Evolutionary conservation across 169 alveolate species (phyloP).

Genomic region (Miamiensis avidus): DNA sequence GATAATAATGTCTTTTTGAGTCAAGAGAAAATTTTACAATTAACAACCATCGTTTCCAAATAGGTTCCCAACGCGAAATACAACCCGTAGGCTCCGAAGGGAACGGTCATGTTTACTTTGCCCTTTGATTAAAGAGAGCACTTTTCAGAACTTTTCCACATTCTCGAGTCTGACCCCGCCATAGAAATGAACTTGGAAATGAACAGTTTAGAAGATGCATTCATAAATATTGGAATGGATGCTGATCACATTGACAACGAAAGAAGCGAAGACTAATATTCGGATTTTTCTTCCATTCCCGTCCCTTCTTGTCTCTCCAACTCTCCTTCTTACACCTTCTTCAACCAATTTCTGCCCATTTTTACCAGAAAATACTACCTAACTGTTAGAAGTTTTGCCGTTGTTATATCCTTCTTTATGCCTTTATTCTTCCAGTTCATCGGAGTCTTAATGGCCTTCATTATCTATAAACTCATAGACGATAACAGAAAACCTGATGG

Average conservation of each 20-base stretch:
- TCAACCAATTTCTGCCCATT: neutral
- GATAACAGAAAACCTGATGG: too few relatives aligned
- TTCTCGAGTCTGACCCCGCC: neutral
- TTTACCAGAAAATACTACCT: neutral
- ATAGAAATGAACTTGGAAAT: slow-evolving; percentile 20
- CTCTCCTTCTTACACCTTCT: slow-evolving; percentile 1
- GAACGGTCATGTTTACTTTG: slow-evolving; percentile 7
- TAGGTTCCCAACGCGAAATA: neutral
- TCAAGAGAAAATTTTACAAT: neutral
- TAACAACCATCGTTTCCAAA: neutral
- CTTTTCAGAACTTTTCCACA: neutral
- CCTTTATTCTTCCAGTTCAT: slow-evolving; percentile 1
- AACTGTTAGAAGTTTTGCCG: neutral
- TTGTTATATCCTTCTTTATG: slow-evolving; percentile 1
- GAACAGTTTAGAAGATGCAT: slow-evolving; percentile 65
- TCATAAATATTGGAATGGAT: slow-evolving; percentile 54
- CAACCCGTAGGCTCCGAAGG: neutral
- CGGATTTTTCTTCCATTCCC: slow-evolving; percentile 12
- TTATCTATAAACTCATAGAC: too few relatives aligned
- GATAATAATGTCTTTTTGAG: neutral
- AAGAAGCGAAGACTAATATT: slow-evolving; percentile 1
- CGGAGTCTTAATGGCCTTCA: neutral
- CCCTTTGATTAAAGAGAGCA: neutral
- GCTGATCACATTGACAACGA: slow-evolving; percentile 41
- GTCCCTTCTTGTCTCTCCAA: slow-evolving; percentile 1